Conservation (phyloP, 495 filamentous ascomycete genomes). For the Neurospora sp. region DNA sequence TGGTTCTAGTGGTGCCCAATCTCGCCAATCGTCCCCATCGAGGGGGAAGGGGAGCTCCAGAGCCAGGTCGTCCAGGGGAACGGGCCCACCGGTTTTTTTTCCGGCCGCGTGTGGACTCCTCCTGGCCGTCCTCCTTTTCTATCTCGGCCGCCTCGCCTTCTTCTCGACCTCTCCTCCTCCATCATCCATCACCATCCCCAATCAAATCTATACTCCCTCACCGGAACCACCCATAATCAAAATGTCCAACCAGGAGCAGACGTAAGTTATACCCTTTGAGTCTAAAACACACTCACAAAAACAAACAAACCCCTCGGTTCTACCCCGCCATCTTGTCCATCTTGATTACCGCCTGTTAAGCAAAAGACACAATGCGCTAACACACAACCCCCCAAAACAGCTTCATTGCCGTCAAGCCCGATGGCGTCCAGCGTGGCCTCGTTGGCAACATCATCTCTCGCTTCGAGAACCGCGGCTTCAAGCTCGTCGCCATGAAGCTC, state of each 20-base stretch:
- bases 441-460: slow-evolving; percentile 92
- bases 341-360: slow-evolving; percentile 1
- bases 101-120: slow-evolving; percentile 8
- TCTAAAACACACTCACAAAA: too few relatives aligned
- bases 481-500: slow-evolving; percentile 97
- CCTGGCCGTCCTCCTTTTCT: slow-evolving; percentile 12
- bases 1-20: not conserved
- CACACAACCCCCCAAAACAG: slow-evolving; percentile 30
- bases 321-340: slow-evolving; percentile 17
- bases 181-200: slow-evolving; percentile 11
- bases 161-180: slow-evolving; percentile 3
- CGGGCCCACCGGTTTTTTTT: not conserved
- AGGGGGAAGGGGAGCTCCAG: not conserved
- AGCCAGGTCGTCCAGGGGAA: not conserved
- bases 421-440: slow-evolving; percentile 98
- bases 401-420: slow-evolving; percentile 99
- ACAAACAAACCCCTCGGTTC: slow-evolving; percentile 14
- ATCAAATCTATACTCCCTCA: slow-evolving; percentile 15
- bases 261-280: slow-evolving; percentile 49
- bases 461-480: slow-evolving; percentile 96
- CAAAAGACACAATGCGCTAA: not conserved
- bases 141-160: slow-evolving; percentile 12
- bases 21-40: not conserved
- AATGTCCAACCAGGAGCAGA: slow-evolving; percentile 81
- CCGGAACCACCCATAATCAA: slow-evolving; percentile 36